Evolutionary conservation across 2,329 filamentous ascomycete species (phyloP), one percentile per base, ranked within the genome.

Genomic region (Calonectria leucothoes): DNA sequence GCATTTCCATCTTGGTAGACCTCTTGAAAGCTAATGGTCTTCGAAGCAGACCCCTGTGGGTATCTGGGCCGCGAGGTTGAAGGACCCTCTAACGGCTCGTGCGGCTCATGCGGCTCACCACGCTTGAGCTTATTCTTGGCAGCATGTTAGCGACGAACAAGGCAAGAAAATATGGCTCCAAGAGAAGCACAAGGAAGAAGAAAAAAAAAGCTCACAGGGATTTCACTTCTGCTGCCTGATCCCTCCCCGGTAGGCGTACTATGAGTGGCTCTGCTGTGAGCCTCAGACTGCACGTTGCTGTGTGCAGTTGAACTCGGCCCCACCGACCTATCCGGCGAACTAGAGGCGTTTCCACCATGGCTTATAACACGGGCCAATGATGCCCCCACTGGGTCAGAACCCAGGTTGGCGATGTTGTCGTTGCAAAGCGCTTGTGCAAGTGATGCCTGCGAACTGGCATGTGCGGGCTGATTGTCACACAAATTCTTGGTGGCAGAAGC

Each of bases 341-440:
- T 61, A 61, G 35, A 39, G 23, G 33, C 14, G 55, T 61, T 39
- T 17, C 33, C 33, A 35, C 23, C 55, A 39, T 29, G 55, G 35
- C 55, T 61, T 61, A 61, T 39, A 61, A 23, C 55, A 61, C 37
- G n/a, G 35, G 55, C 55, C 55, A 61, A 39, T 61, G 55, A 61
- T 27, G 55, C 55, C 17, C 39, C 37, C 15, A 61, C 55, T 25
- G 39, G 55, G 35, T 39, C 55, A 20, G 55, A 33, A 15, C 55
- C 55, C 7, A 61, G 33, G 6, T 25, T 61, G n/a, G 33, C 27
- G 35, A 61, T 37, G 33, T 39, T 33, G 14, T 61, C 33, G 23
- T 39, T 61, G 33, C 35, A 61, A 27, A 61, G 31, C 4, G 55
- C 39, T 10, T 39, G 14, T 1, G 33, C 10, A 25, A 39, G 35